Conservation (phyloP, 2,329 filamentous ascomycete species). For the Scedosporium dehoogii region DNA sequence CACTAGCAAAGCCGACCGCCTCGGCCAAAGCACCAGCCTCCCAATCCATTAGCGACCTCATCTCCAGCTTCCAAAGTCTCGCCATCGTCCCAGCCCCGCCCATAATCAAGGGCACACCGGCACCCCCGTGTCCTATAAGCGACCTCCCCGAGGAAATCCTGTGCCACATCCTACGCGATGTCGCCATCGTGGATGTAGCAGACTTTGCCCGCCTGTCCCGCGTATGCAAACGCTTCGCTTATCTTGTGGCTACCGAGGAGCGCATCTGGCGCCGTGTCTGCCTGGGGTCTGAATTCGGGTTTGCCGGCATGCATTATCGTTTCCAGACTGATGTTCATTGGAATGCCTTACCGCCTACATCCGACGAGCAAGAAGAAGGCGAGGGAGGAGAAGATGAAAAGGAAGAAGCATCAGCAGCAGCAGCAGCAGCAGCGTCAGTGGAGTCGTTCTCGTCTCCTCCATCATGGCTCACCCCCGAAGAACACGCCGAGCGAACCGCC, state of each 20-base stretch:
- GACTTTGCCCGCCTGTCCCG: slow-evolving; percentile 65
- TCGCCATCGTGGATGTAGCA: slow-evolving; percentile 66
- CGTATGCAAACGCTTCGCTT: slow-evolving; percentile 83
- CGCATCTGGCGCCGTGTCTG: slow-evolving; percentile 76
- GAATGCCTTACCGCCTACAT: slow-evolving; percentile 29
- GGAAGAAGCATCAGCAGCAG: too few relatives aligned
- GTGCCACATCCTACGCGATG: slow-evolving; percentile 62
- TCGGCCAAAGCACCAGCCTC: slow-evolving; percentile 13
- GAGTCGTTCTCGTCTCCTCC: neutral
- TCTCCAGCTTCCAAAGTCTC: slow-evolving; percentile 63
- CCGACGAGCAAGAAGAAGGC: slow-evolving; percentile 14
- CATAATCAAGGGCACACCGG: slow-evolving; percentile 58
- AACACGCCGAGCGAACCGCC: slow-evolving; percentile 24
- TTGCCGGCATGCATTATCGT: slow-evolving; percentile 72
- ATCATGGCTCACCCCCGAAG: slow-evolving; percentile 8
- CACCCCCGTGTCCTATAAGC: slow-evolving; percentile 73
- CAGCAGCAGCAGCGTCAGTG: too few relatives aligned
- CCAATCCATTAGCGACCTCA: slow-evolving; percentile 55
- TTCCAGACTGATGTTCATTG: slow-evolving; percentile 56
- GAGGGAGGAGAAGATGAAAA: slow-evolving; percentile 21
- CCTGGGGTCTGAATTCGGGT: slow-evolving; percentile 62
- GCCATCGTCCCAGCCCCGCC: slow-evolving; percentile 59
- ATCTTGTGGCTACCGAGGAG: slow-evolving; percentile 74
- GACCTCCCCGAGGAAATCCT: slow-evolving; percentile 75
- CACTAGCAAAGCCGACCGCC: slow-evolving; percentile 15